phyloP scores from a whole-genome alignment of 768 basidiomycete species.

The Kwoniella mangroviensis region DNA sequence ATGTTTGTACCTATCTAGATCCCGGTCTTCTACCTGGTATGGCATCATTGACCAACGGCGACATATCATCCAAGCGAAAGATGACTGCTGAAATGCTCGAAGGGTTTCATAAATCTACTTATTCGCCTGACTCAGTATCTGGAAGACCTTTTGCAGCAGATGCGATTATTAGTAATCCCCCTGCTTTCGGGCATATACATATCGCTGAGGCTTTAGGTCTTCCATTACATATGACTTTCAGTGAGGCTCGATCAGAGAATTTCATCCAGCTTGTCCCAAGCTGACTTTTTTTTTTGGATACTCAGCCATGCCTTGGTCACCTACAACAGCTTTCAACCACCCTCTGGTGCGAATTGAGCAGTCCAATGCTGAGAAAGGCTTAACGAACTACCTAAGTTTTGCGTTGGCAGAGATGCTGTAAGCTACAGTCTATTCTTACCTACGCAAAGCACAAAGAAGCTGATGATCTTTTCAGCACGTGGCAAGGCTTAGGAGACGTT shows the following conservation, averaged over 20 bases:
- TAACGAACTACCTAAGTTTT: conserved; percentile 68
- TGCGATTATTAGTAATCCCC: conserved; percentile 72
- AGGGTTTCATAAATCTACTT: conserved; percentile 66
- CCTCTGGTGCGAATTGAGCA: conserved; percentile 68
- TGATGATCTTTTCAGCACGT: conserved; percentile 10
- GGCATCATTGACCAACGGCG: conserved; percentile 67
- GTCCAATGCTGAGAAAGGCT: conserved; percentile 64
- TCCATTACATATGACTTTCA: conserved; percentile 66
- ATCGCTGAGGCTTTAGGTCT: conserved; percentile 70
- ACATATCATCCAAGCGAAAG: conserved; percentile 66
- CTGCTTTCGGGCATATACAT: conserved; percentile 70
- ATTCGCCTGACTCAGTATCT: conserved; percentile 61
- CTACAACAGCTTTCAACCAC: conserved; percentile 66
- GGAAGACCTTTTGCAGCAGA: conserved; percentile 65
- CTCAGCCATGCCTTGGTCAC: conserved; percentile 71
- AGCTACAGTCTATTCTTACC: not conserved
- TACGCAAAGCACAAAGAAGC: not conserved
- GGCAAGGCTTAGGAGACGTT: conserved; percentile 65
- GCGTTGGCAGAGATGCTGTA: conserved; percentile 67
- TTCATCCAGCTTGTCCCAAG: conserved; percentile 3
- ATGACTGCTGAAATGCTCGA: conserved; percentile 70
- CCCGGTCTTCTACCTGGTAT: conserved; percentile 70
- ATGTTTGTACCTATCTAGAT: conserved; percentile 57
- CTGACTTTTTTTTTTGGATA: too few species aligned
- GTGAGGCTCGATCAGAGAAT: conserved; percentile 39